phyloP scores from a whole-genome alignment of 2,329 filamentous ascomycete species.

The Davidsoniella virescens region DNA sequence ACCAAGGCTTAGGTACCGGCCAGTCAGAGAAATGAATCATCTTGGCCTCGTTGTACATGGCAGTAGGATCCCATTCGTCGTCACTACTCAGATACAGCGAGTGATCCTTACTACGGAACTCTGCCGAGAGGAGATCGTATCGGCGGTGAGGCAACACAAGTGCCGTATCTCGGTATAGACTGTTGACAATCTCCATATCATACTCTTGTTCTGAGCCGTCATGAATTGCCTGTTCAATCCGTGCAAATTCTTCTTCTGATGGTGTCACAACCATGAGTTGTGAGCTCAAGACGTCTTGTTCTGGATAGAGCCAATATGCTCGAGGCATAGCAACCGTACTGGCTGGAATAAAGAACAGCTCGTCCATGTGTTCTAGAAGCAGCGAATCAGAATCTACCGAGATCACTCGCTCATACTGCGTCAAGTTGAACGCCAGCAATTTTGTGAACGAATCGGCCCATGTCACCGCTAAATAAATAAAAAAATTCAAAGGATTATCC shows the following conservation, averaged over 20 bases:
- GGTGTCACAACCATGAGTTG: constrained; percentile 48
- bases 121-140: constrained; percentile 43
- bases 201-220: constrained; percentile 23
- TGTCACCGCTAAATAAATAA: constrained; percentile 26
- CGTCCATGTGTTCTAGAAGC: constrained; percentile 48
- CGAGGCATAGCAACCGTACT: constrained; percentile 49
- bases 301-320: constrained; percentile 51
- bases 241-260: constrained; percentile 30
- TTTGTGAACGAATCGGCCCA: constrained; percentile 54
- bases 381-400: constrained; percentile 47
- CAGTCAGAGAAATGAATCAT: constrained; percentile 57
- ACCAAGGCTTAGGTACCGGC: constrained; percentile 48
- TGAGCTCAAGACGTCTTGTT: constrained; percentile 38
- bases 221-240: constrained; percentile 18
- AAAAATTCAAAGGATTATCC: too few species aligned
- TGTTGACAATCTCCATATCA: constrained; percentile 53
- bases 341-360: constrained; percentile 50
- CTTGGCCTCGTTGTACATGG: constrained; percentile 41
- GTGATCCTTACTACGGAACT: constrained; percentile 39
- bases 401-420: constrained; percentile 33
- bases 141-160: constrained; percentile 46
- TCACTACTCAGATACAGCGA: constrained; percentile 25
- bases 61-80: constrained; percentile 36
- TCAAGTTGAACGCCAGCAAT: constrained; percentile 51
- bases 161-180: constrained; percentile 39